A percentile compares a stretch with the other conserved stretches of the same genome.
Conservation (phyloP, 768 basidiomycete species). For the Leccinum ochraceum region DNA sequence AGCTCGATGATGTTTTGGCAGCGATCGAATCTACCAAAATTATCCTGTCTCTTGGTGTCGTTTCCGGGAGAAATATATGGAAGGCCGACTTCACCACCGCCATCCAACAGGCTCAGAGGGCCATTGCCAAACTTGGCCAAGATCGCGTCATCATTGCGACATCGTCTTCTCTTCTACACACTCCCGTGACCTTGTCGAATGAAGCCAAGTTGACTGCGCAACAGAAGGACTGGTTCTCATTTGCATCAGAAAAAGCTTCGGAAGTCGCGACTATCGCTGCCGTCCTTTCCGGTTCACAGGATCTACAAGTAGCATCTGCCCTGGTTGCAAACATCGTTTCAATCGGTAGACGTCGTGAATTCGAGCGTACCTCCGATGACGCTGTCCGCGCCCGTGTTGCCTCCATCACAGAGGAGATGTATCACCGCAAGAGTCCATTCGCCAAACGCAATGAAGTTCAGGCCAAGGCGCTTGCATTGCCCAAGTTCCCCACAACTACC, state of each 20-base stretch:
- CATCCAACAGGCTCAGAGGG: slow-evolving; percentile 81
- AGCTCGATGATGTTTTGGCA: slow-evolving; percentile 78
- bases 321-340: slow-evolving; percentile 89
- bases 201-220: slow-evolving; percentile 88
- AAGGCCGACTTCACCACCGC: slow-evolving; percentile 90
- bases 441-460: slow-evolving; percentile 84
- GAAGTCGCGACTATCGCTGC: slow-evolving; percentile 90
- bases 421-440: slow-evolving; percentile 90
- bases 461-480: slow-evolving; percentile 83
- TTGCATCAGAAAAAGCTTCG: slow-evolving; percentile 92
- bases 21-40: slow-evolving; percentile 84
- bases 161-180: slow-evolving; percentile 98
- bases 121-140: slow-evolving; percentile 76
- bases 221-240: slow-evolving; percentile 98
- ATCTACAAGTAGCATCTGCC: slow-evolving; percentile 63
- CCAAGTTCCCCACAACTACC: slow-evolving; percentile 98
- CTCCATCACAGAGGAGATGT: slow-evolving; percentile 82
- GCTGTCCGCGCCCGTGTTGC: slow-evolving; percentile 94
- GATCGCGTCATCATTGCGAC: slow-evolving; percentile 93
- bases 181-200: slow-evolving; percentile 90
- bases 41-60: slow-evolving; percentile 88
- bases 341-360: slow-evolving; percentile 92
- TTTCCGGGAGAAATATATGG: slow-evolving; percentile 99
- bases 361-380: slow-evolving; percentile 92
- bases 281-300: slow-evolving; percentile 82